A percentile compares a stretch with the other conserved stretches of the same genome.
phyloP scores from a whole-genome alignment of 1,284 basidiomycete genomes.

The Melampsora americana region DNA sequence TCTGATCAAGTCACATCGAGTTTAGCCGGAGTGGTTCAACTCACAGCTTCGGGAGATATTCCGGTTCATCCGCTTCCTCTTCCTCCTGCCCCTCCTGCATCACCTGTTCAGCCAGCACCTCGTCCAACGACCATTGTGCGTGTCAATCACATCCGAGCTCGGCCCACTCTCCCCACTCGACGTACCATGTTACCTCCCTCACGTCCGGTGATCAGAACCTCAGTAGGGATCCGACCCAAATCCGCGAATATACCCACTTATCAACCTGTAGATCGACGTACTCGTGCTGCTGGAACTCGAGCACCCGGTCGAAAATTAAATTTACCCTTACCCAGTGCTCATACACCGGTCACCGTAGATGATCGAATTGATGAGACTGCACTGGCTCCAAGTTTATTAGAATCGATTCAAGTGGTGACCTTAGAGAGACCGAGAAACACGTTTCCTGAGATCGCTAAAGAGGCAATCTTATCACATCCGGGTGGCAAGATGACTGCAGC shows the following conservation, averaged over 20 bases:
- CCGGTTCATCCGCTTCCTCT: slow-evolving; percentile 23
- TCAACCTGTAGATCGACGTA: slow-evolving; percentile 17
- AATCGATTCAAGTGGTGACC: slow-evolving; percentile 36
- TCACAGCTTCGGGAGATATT: slow-evolving; percentile 36
- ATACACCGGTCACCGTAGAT: slow-evolving; percentile 10
- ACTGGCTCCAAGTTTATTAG: slow-evolving; percentile 31
- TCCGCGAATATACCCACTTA: neutral
- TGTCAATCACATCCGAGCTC: neutral
- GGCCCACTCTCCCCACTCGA: neutral
- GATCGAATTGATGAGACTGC: slow-evolving; percentile 27
- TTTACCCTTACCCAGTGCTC: slow-evolving; percentile 27
- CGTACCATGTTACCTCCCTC: slow-evolving; percentile 2
- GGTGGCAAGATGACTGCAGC: slow-evolving; percentile 39
- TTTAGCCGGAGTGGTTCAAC: slow-evolving; percentile 6
- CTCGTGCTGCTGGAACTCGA: slow-evolving; percentile 28
- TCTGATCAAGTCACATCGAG: slow-evolving; percentile 12
- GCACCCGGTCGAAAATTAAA: slow-evolving; percentile 26
- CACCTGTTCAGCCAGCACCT: slow-evolving; percentile 5
- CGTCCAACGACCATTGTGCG: neutral
- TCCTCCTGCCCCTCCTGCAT: neutral
- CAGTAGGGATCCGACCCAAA: neutral
- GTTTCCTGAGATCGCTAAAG: slow-evolving; percentile 43
- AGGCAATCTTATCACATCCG: slow-evolving; percentile 35
- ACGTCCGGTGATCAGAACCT: neutral
- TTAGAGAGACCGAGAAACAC: slow-evolving; percentile 15